These are phyloP conservation scores for Suhomyces wounanorum DNA, from an alignment of 1,139 yeast species.

Conservation along the genomic window DNA sequence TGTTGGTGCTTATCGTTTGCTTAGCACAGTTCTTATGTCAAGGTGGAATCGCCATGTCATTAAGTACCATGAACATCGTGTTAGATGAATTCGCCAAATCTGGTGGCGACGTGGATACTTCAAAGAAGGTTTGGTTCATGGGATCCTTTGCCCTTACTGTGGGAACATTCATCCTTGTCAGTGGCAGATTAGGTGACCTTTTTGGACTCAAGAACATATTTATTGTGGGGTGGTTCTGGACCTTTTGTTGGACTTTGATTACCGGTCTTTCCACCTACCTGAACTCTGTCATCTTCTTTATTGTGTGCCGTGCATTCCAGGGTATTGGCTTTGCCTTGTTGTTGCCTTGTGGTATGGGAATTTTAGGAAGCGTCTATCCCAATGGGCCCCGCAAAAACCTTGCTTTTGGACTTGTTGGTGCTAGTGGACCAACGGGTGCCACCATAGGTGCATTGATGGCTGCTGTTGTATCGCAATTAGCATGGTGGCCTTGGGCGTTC, in stretches of 20 bases:
- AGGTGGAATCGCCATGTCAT: constrained; percentile 42
- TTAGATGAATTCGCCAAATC: constrained; percentile 29
- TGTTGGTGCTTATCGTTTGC: constrained; percentile 19
- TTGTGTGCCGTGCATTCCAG: constrained; percentile 53
- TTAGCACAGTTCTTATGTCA: constrained; percentile 39
- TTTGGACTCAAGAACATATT: constrained; percentile 50
- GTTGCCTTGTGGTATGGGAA: constrained; percentile 55
- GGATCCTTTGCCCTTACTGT: constrained; percentile 58
- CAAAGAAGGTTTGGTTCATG: constrained; percentile 53
- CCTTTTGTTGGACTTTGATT: constrained; percentile 46
- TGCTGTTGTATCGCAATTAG: constrained; percentile 44
- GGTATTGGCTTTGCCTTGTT: constrained; percentile 57
- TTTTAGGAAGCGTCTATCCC: constrained; percentile 50
- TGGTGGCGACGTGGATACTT: constrained; percentile 16
- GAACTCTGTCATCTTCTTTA: constrained; percentile 46
- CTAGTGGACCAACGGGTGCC: constrained; percentile 60
- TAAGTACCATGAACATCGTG: constrained; percentile 42
- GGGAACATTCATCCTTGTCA: constrained; percentile 54
- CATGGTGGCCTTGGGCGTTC: constrained; percentile 58
- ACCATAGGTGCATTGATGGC: constrained; percentile 51
- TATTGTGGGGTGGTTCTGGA: constrained; percentile 48
- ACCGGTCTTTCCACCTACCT: constrained; percentile 51
- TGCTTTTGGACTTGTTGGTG: constrained; percentile 53
- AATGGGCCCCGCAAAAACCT: constrained; percentile 51
- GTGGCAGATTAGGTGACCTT: constrained; percentile 56